phyloP scores from a whole-genome alignment of 495 filamentous ascomycete species.

The Hypoxylon fuscum region DNA sequence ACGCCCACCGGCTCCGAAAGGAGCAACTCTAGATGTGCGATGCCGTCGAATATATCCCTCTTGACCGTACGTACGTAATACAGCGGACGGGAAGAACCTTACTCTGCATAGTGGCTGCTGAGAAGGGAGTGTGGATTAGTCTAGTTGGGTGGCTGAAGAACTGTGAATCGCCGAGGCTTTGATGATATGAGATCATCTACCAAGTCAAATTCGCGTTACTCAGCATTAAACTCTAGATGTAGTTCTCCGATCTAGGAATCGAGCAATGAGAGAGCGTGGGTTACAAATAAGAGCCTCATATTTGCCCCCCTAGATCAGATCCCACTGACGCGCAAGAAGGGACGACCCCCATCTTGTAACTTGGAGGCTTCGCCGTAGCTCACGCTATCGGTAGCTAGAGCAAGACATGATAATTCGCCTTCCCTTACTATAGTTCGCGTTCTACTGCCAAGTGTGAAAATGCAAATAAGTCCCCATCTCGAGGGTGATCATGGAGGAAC shows the following conservation, averaged over 20 bases:
- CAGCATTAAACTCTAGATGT: conserved; percentile 7
- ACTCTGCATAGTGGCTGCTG: conserved; percentile 31
- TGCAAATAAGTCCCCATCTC: background rate
- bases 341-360: conserved; percentile 4
- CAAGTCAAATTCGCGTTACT: conserved; percentile 6
- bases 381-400: background rate
- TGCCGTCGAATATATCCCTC: conserved; percentile 15
- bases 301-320: conserved; percentile 1
- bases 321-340: conserved; percentile 1
- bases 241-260: conserved; percentile 4
- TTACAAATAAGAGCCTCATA: conserved; percentile 11
- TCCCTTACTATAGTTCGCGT: background rate
- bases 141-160: background rate
- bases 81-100: conserved; percentile 6
- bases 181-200: background rate
- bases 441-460: background rate
- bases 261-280: conserved; percentile 1
- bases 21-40: conserved; percentile 12
- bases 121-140: conserved; percentile 7
- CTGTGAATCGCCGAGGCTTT: conserved; percentile 7
- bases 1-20: conserved; percentile 24
- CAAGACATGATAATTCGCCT: background rate
- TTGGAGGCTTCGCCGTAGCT: background rate
- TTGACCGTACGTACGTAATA: conserved; percentile 10
- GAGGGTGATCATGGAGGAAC: background rate